Evolutionary conservation across 1,139 yeast genomes (phyloP), one percentile per base, ranked within the genome.

Genomic region (Protomyces macrosporus): DNA sequence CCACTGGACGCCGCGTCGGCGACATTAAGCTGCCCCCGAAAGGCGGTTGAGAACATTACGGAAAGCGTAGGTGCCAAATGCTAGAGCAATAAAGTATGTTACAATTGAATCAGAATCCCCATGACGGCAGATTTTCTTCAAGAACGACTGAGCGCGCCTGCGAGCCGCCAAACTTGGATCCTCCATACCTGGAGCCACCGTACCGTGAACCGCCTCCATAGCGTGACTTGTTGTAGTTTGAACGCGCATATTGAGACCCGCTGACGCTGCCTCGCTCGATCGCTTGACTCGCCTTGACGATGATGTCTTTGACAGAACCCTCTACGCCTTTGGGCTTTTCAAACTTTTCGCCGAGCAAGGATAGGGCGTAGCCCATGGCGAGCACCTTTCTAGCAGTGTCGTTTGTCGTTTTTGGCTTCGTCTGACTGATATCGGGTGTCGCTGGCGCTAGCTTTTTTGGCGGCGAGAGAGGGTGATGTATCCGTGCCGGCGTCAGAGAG

Each of bases 151-250:
- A 51, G 34, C 56, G 42, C 50, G 62, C 62, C 45, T 58, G 53
- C 39, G 56, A 51, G 14, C 62, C 62, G n/a, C 62, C 62, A 34
- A 58, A 58, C 32, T 58, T 58, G 52, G 56, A 51, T 3, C 62
- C 62, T 6, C 55, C 62, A 48, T 58, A 58, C 6, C 62, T 56
- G 14, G 52, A 51, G 52, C 62, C 62, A 14, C 45, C 60, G 23
- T 45, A 55, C 30, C 37, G 48, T 37, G 53, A 45, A 9, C 48
- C 48, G n/a, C 58, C 58, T 30, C 62, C 62, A 42, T 58, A 58
- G 16, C 62, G 42, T 34, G 56, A 51, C 53, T 58, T 58, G 23
- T 55, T 55, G 36, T 58, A 36, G 14, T 51, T 50, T n/a, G 62
- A 58, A 14, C 62, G 56, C 33, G 62, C 62, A 42, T 42, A 42